Percentiles rank a stretch among this genome's conserved stretches.
Evolutionary conservation across 1,284 basidiomycete species (phyloP).

Genomic region (Stygiomarasmius scandens): DNA sequence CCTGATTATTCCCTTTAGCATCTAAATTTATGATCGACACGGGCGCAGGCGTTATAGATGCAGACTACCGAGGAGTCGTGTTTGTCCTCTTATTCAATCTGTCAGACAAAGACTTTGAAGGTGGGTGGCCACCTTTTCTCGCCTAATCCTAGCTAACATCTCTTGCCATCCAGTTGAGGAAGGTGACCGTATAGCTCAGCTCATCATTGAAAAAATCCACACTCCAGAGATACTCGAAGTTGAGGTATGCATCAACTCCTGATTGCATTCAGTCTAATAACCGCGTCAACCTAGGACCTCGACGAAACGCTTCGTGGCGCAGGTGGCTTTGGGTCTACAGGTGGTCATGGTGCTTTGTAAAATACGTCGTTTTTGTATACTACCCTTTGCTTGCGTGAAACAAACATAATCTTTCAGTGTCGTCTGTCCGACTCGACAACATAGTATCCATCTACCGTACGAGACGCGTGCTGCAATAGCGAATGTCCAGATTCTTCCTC

Average conservation of each 20-base stretch:
- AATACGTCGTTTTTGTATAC: constrained; percentile 1
- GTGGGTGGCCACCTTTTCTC: constrained; percentile 43
- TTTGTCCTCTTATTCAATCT: constrained; percentile 97
- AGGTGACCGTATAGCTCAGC: constrained; percentile 93
- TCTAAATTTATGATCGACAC: constrained; percentile 97
- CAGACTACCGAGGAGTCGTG: constrained; percentile 92
- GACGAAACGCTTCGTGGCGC: constrained; percentile 83
- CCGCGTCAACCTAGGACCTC: constrained; percentile 58
- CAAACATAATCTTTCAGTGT: background rate
- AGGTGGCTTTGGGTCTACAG: constrained; percentile 95
- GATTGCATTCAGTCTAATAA: constrained; percentile 5
- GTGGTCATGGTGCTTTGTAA: constrained; percentile 64
- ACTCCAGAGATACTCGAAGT: constrained; percentile 89
- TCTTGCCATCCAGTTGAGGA: constrained; percentile 64
- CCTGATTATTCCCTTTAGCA: constrained; percentile 49
- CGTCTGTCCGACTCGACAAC: constrained; percentile 41
- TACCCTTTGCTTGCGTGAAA: background rate
- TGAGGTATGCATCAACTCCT: constrained; percentile 50
- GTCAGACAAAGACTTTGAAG: constrained; percentile 85
- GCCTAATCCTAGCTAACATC: background rate
- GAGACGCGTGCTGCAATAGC: constrained; percentile 53
- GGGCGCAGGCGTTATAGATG: constrained; percentile 95
- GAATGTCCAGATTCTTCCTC: constrained; percentile 38
- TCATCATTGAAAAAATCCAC: constrained; percentile 90
- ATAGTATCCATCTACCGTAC: constrained; percentile 44